A percentile compares a stretch with the other conserved stretches of the same genome.
phyloP scores from a whole-genome alignment of 495 filamentous ascomycete genomes.

The Zalerion maritima region DNA sequence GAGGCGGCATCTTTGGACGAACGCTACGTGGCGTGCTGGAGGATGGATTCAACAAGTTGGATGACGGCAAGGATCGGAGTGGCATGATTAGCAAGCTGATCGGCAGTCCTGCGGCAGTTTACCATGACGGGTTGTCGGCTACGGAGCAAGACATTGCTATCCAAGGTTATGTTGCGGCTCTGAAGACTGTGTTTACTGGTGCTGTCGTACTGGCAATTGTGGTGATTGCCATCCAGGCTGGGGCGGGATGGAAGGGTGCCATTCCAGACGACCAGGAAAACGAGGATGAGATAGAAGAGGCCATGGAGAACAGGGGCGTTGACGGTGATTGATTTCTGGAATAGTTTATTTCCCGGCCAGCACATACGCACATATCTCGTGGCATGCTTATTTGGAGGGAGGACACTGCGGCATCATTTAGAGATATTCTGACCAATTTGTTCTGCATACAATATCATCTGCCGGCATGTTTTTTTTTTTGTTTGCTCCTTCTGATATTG shows the following conservation, averaged over 20 bases:
- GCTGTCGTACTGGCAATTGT: conserved; percentile 38
- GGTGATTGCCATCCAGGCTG: conserved; percentile 46
- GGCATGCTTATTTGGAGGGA: too few relatives aligned
- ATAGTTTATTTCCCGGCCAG: too few relatives aligned
- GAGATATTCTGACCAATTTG: too few relatives aligned
- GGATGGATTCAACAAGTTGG: conserved; percentile 33
- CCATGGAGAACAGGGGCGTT: too few relatives aligned
- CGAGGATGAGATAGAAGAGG: conserved; percentile 13
- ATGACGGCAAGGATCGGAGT: conserved; percentile 18
- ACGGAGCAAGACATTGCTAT: conserved; percentile 47
- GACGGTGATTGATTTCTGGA: too few relatives aligned
- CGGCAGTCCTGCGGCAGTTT: conserved; percentile 52
- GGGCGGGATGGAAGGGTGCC: conserved; percentile 46
- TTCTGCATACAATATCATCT: too few relatives aligned
- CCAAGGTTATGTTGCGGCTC: conserved; percentile 42
- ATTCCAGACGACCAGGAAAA: too few relatives aligned
- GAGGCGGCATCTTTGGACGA: conserved; percentile 58
- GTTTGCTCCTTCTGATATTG: too few relatives aligned
- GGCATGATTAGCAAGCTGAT: conserved; percentile 39
- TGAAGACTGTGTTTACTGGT: conserved; percentile 42
- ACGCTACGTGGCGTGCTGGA: conserved; percentile 39
- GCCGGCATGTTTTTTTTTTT: too few relatives aligned
- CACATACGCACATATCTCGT: too few relatives aligned
- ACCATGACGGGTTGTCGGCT: conserved; percentile 26
- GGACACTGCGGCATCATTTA: too few relatives aligned